Percentiles rank a stretch among this genome's conserved stretches.
These are phyloP conservation scores for Barnettozyma wickerhamii DNA, from an alignment of 805 yeast genomes.

Conservation along the genomic window DNA sequence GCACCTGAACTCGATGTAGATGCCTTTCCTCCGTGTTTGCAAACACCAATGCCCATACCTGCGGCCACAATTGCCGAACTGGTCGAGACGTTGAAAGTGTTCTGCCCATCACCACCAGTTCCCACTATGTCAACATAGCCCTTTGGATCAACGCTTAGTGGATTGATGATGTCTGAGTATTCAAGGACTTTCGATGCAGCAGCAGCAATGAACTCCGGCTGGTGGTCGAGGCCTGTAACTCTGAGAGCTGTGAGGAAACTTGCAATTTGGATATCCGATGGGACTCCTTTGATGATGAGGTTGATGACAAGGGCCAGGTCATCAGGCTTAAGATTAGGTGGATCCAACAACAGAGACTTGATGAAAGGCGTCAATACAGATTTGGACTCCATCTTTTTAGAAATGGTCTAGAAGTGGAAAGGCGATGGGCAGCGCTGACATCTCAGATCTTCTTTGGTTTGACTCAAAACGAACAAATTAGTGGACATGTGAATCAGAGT, in stretches of 20 bases:
- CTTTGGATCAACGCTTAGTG: conserved; percentile 36
- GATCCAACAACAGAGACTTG: conserved; percentile 55
- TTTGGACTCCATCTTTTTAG: not conserved
- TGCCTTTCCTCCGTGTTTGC: conserved; percentile 98
- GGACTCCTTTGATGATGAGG: conserved; percentile 54
- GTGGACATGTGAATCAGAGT: too few species aligned
- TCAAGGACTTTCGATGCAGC: conserved; percentile 75
- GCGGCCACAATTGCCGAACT: conserved; percentile 93
- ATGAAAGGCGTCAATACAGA: conserved; percentile 49
- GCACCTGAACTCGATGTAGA: conserved; percentile 91
- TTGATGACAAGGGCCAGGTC: conserved; percentile 65
- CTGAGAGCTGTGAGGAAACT: conserved; percentile 79
- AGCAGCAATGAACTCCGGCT: conserved; percentile 77
- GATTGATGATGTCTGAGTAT: conserved; percentile 53
- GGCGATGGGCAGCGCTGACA: too few species aligned
- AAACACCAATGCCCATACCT: conserved; percentile 75
- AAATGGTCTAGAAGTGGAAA: too few species aligned
- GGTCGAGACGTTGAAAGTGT: conserved; percentile 94
- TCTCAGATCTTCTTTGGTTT: too few species aligned
- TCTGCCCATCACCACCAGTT: conserved; percentile 98
- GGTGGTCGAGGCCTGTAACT: conserved; percentile 69
- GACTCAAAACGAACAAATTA: too few species aligned
- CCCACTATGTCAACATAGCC: conserved; percentile 90
- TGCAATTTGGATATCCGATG: conserved; percentile 66
- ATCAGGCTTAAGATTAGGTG: conserved; percentile 56